These are phyloP conservation scores for Microstegium vimineum DNA, from an alignment of 176 grass and related monocot species.

Conservation along the genomic window DNA sequence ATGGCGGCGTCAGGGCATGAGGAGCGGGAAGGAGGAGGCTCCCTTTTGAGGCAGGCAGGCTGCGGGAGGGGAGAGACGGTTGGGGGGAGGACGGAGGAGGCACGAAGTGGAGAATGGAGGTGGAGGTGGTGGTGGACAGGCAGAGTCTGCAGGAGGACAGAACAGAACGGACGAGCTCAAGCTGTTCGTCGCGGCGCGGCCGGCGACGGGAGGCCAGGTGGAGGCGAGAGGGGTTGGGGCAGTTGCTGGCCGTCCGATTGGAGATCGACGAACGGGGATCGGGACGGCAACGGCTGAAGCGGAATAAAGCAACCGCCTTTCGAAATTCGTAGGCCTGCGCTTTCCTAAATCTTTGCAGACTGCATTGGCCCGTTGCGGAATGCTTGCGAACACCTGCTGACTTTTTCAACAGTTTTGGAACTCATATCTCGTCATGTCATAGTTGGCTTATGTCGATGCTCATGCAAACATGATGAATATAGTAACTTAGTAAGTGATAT, in stretches of 20 bases:
- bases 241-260: background rate
- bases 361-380: constrained; percentile 13
- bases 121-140: constrained; percentile 37
- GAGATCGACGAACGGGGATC: background rate
- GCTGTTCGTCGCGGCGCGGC: constrained; percentile 2
- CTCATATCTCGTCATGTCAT: background rate
- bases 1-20: constrained; percentile 16
- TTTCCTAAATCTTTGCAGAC: background rate
- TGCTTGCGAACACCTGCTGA: background rate
- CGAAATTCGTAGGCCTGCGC: background rate
- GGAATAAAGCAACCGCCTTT: constrained; percentile 26
- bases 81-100: constrained; percentile 10
- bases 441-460: too few relatives aligned
- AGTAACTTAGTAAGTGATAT: too few relatives aligned
- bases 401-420: background rate
- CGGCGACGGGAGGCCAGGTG: constrained; percentile 23
- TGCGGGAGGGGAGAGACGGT: background rate
- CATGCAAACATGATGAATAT: background rate
- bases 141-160: background rate
- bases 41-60: background rate
- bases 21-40: background rate
- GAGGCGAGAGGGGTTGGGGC: background rate
- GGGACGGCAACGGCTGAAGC: background rate
- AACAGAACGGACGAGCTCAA: constrained; percentile 20
- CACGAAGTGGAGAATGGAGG: constrained; percentile 15